phyloP scores from a whole-genome alignment of 1,139 yeast species.

The Protomyces lactucae-debilis region DNA sequence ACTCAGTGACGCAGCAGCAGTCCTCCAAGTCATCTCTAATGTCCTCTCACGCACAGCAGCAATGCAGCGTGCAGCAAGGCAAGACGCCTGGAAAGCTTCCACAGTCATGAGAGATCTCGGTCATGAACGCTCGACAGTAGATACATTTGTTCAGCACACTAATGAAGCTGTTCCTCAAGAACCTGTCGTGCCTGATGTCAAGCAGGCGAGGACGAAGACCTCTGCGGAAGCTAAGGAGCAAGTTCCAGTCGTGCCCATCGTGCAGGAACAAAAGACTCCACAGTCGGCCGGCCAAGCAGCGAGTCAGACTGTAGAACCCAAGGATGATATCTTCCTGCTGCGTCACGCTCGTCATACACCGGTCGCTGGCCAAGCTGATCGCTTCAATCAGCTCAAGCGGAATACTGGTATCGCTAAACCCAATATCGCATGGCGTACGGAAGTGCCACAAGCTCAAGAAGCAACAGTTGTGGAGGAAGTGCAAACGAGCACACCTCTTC shows the following conservation, averaged over 20 bases:
- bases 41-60: not conserved
- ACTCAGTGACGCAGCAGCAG: conserved; percentile 13
- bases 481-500: not conserved
- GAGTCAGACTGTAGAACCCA: not conserved
- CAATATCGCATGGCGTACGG: not conserved
- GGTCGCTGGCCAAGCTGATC: not conserved
- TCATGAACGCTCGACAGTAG: not conserved
- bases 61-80: conserved; percentile 1
- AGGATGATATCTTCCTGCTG: not conserved
- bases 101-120: conserved; percentile 12
- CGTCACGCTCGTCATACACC: not conserved
- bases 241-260: not conserved
- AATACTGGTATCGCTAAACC: not conserved
- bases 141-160: not conserved
- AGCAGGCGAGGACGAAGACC: not conserved
- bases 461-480: not conserved
- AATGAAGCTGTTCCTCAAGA: not conserved
- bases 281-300: not conserved
- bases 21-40: conserved; percentile 3
- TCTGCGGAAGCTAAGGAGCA: not conserved
- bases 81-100: conserved; percentile 12
- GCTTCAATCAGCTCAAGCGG: not conserved
- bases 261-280: not conserved
- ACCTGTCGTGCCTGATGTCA: not conserved
- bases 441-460: not conserved